Evolutionary conservation across 2,329 filamentous ascomycete species (phyloP), one percentile per base, ranked within the genome.

Genomic region (Fusarium coicis): DNA sequence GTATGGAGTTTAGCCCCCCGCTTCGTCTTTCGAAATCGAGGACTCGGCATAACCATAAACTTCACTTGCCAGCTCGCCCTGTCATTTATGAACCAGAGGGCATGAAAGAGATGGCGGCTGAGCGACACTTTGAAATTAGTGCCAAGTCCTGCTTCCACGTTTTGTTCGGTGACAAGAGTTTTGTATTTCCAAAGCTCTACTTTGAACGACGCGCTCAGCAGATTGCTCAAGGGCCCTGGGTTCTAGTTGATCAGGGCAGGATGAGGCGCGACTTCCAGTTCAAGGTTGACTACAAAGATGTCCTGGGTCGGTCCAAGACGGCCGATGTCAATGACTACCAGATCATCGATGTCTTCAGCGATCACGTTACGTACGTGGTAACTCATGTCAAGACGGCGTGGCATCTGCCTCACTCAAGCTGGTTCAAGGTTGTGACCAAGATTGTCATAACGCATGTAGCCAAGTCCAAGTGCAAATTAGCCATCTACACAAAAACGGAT

Each of bases 81-180:
- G 93, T 98, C 5, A 85, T 93, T 16, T 98, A 96, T 80, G 92
- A 94, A 65, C 96, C 96, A 3, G 89, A 93, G 69, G 93, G 92
- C 59, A 95, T 97, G 89, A 90, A 92, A 58, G 87, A 89, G 72
- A 88, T 92, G 74, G 92, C 92, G 12, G 90, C 93, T 2, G 93
- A 97, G 80, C 90, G 93, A 69, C 89, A 94, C 73, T 97, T 97
- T 80, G 93, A 97, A 74, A 92, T 98, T 68, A 97, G 94, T 71
- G 93, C 96, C 52, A 98, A 99, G 81, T 94, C 94, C 0, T 91
- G 97, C 65, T 99, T 98, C 81, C 96, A 98, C 79, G 93, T 98
- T 21, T 88, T 99, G 57, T 99, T 98, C 81, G 96, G 96, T 42
- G 96, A 99, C 82, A 97, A 96, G 83, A 97, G 94, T 80, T 94